Base-by-base conservation (phyloP, 2,329 filamentous ascomycete genomes). In the Aspergillus sojae region DNA sequence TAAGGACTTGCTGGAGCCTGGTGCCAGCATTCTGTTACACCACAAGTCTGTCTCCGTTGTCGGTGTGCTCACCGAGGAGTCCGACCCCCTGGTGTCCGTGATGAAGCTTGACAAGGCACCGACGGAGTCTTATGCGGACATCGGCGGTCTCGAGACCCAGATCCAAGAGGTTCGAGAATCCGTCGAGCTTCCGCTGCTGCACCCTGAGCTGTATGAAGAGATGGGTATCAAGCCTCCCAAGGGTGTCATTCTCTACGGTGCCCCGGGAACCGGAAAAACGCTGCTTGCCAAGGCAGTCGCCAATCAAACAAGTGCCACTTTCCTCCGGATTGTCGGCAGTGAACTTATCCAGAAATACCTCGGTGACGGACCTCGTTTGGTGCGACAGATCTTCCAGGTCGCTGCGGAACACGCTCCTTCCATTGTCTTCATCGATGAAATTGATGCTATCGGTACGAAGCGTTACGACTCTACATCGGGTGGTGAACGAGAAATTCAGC, bases 151-250 rank as follows among this genome's bases (percentile, higher is more conserved):
- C 70, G 95, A 99, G 79, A 82, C 87, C 63, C 95, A 99, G 79
- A 99, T 99, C 65, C 95, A 99, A 77, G 95, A 99, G 82, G 95
- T 99, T 53, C 87, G 95, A 70, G 95, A 99, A 83, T 96, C 95
- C 1, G 95, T 99, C 62, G 95, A 99, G 82, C 81, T 99, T 73
- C 95, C 95, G 5, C 84, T 99, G 67, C 85, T 99, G 64, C 95
- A 99, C 77, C 95, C 95, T 0, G 95, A 99, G 81, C 83, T 99
- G 58, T 99, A 99, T 81, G 95, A 99, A 80, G 95, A 99, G 84
- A 99, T 99, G 95, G 95, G 95, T 75, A 98, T 99, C 86, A 99
- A 99, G 81, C 95, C 95, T 5, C 95, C 95, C 65, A 99, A 99
- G 86, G 95, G 95, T 86, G 95, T 99, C 72, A 99, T 99, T 74